Base-by-base conservation (phyloP, 1,284 basidiomycete species). In the Megacollybia platyphylla region DNA sequence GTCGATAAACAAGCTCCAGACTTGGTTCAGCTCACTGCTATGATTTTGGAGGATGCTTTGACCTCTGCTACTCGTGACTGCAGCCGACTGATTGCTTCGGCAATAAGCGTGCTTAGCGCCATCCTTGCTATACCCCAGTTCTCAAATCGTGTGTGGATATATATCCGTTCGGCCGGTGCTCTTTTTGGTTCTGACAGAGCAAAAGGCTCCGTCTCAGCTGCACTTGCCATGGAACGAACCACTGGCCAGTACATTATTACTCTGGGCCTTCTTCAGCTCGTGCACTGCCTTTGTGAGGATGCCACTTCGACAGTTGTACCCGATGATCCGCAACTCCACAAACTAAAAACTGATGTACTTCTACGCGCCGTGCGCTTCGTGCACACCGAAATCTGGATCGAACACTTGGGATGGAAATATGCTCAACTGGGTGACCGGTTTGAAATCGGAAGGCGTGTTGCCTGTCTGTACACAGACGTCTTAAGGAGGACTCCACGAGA, bases 301-400 rank as follows among this genome's bases (percentile, higher is more conserved):
- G 78, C 84, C 1, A 75, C 76, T 10, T 58, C 74, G 4, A 75
- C 80, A 0, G 66, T 79, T 26, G 63, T 76, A 0, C 67, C 73
- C 0, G 70, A 76, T 29, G 76, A 73, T 43, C 60, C 70, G 4
- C 70, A 72, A 26, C 60, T 87, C 13, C 73, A 74, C 43, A 73
- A 79, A 46, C 61, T 87, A 39, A 92, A 91, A 58, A 81, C 85
- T 48, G 81, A 86, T 46, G 88, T 93, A 4, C 68, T 93, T 8
- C 61, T 83, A 40, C 79, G 88, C 27, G 84, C 84, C 0, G 67
- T 77, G 7, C 69, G 68, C 11, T 91, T 92, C 53, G 70, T 91
- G 7, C 83, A 87, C 51, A 77, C 80, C 17, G 83, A 87, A 56
- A 77, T 93, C 26, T 93, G 90, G 89, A 71, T 84, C 0, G 84